Conservation (phyloP, 352 stramenopile species). For the Phytophthora vignae region DNA sequence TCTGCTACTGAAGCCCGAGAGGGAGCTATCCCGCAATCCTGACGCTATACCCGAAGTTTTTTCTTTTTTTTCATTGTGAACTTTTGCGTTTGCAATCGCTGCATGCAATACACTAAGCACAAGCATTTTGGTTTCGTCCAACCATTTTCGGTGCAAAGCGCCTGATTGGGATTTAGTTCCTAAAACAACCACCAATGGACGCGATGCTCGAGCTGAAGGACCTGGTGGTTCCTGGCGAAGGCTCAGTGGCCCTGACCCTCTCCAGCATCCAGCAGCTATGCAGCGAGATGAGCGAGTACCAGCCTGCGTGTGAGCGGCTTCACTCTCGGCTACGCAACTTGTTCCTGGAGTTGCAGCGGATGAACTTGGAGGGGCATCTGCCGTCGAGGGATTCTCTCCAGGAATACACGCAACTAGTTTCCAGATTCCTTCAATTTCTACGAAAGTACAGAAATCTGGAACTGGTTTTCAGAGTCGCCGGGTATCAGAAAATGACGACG, state of each 20-base stretch:
- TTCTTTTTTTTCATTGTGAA: too few species aligned
- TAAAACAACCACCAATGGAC: too few species aligned
- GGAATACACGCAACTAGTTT: neutral
- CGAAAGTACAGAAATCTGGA: neutral
- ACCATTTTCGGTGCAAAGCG: too few species aligned
- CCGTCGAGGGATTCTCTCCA: neutral
- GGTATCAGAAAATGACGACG: neutral
- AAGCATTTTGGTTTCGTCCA: too few species aligned
- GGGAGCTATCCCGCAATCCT: too few species aligned
- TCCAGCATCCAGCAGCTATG: neutral
- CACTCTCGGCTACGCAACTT: neutral
- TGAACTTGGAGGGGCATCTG: neutral
- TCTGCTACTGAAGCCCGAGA: too few species aligned
- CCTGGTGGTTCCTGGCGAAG: neutral
- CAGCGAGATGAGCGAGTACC: neutral
- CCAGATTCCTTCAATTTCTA: neutral
- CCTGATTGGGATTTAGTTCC: too few species aligned
- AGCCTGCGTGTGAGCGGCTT: neutral
- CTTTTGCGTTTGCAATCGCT: too few species aligned
- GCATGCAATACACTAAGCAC: too few species aligned
- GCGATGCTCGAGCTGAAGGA: neutral
- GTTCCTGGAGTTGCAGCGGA: neutral
- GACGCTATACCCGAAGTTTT: too few species aligned
- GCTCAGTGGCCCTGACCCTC: neutral
- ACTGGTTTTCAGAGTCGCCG: neutral